Percentiles rank a stretch among this genome's conserved stretches.
phyloP scores from a whole-genome alignment of 1,139 yeast species.

The Geotrichum aggregatum region DNA sequence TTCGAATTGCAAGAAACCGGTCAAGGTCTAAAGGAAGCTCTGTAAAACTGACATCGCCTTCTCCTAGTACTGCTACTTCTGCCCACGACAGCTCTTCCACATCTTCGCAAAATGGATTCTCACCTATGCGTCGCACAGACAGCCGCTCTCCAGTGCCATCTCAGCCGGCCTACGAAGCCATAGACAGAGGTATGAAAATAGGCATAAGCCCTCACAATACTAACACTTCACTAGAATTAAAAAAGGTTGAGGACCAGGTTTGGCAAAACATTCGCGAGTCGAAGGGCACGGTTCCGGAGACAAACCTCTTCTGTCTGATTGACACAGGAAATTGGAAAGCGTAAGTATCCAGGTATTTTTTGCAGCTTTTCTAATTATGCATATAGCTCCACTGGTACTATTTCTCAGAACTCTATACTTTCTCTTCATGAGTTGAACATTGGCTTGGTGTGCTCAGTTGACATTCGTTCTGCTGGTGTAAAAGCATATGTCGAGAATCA shows the following conservation, averaged over 20 bases:
- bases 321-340: conserved; percentile 7
- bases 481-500: background rate
- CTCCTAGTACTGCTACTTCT: no score
- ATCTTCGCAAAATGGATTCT: background rate
- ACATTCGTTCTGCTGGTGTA: conserved; percentile 4
- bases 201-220: background rate
- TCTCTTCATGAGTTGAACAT: conserved; percentile 2
- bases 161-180: background rate
- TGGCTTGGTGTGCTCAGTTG: conserved; percentile 6
- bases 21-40: background rate
- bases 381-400: conserved; percentile 3
- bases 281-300: background rate
- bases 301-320: background rate
- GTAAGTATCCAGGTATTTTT: conserved; percentile 1
- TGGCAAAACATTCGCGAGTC: background rate
- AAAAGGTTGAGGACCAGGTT: background rate
- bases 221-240: background rate
- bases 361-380: background rate
- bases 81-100: background rate
- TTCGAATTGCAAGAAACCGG: background rate
- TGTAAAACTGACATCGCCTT: no score
- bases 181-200: background rate
- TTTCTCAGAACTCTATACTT: background rate
- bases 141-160: background rate
- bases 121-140: background rate